Percentiles rank a stretch among this genome's conserved stretches.
phyloP scores from a whole-genome alignment of 140 eudicot genomes.

The Stevia rebaudiana region DNA sequence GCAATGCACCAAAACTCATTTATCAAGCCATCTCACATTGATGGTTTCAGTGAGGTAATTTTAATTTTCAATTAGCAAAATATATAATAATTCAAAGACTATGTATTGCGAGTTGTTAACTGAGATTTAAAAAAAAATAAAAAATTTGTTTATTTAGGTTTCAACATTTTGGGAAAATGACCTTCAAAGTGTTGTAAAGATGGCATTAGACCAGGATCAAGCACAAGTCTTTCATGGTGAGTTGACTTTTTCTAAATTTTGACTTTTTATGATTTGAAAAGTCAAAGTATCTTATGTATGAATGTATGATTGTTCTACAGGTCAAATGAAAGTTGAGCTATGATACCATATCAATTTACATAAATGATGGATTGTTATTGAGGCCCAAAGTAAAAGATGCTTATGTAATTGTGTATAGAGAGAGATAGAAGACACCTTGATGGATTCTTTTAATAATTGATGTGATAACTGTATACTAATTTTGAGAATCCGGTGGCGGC shows the following conservation, averaged over 20 bases:
- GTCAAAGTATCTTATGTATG: conserved; percentile 17
- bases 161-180: conserved; percentile 70
- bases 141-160: conserved; percentile 35
- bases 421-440: conserved; percentile 24
- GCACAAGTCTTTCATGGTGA: conserved; percentile 48
- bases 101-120: conserved; percentile 4
- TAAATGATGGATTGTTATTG: conserved; percentile 24
- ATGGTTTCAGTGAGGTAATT: conserved; percentile 31
- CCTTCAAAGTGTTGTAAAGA: conserved; percentile 78
- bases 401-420: conserved; percentile 45
- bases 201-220: conserved; percentile 72
- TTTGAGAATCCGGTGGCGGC: conserved; percentile 15
- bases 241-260: conserved; percentile 29
- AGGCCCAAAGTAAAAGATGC: conserved; percentile 46
- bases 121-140: too few species aligned
- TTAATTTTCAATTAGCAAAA: not conserved
- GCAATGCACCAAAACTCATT: conserved; percentile 30
- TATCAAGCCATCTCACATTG: conserved; percentile 39
- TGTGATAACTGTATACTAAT: conserved; percentile 34
- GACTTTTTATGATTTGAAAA: conserved; percentile 20
- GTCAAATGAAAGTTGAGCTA: conserved; percentile 81
- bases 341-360: conserved; percentile 27
- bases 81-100: not conserved
- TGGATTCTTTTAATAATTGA: conserved; percentile 28
- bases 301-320: conserved; percentile 14